Evolutionary conservation across 495 filamentous ascomycete genomes (phyloP), one percentile per base, ranked within the genome.

Genomic region (Sabuloglossum arenarium): DNA sequence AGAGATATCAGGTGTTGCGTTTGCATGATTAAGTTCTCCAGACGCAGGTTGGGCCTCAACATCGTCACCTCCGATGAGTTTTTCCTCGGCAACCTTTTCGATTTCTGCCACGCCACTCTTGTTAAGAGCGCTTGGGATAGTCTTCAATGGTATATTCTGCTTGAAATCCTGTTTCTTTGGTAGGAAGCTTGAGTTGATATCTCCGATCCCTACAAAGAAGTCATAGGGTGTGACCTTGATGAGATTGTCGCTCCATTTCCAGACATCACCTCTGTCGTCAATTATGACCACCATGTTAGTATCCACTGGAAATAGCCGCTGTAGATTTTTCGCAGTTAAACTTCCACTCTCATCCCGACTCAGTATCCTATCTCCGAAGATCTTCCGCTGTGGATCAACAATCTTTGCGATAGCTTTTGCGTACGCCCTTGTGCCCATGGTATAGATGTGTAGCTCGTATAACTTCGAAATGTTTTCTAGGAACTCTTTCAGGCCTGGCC

Each of bases 241-340:
- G 24, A 99, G 75, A 61, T 99, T 96, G 11, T 82, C 77, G 61
- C 83, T 82, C 77, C 93, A 97, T 50, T 82, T 80, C 91, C 91
- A 99, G n/a, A 99, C 89, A 66, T 99, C 91, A 31, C 86, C 87
- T 61, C 91, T 78, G 63, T 99, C 91, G 66, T 99, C 91, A 59
- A 99, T 99, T 63, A 99, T 95, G 28, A 94, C 88, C 21, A 94
- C 91, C 91, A 99, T 99, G 69, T 94, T 90, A 10, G 89, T 96
- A 69, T 95, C 91, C 45, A 93, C 85, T 16, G 91, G 91, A 66
- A 99, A 99, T 32, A 99, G 67, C 16, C 93, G 79, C 63, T 94
- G 83, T 6, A 99, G 74, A 57, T 78, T 90, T 72, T 99, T 99
- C 43, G 83, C 79, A 1, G 79, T 85, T 68, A 96, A 76, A 63